Conservation (phyloP, 345 rosid species). For the Litchi chinensis region DNA sequence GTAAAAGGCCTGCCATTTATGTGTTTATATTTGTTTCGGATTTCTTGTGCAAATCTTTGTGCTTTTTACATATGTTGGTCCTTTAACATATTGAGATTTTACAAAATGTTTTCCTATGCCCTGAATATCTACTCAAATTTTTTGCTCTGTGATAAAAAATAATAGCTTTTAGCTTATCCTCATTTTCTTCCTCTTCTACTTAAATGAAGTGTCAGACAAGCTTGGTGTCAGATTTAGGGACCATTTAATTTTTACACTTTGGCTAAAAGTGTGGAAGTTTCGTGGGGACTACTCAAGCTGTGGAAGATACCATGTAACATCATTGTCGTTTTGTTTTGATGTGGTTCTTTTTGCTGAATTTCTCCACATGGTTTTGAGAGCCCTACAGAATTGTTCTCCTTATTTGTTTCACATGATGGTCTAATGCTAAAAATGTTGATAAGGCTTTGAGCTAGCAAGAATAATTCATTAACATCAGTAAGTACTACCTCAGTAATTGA, state of each 20-base stretch:
- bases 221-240: conserved; percentile 33
- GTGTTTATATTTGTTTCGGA: background rate
- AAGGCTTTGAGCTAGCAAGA: background rate
- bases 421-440: background rate
- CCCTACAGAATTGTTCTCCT: no score
- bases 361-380: no score
- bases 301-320: no score
- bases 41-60: background rate
- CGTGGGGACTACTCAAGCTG: conserved; percentile 36
- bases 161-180: conserved; percentile 7
- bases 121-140: background rate
- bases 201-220: conserved; percentile 31
- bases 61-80: background rate
- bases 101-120: background rate
- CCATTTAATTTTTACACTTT: conserved; percentile 29
- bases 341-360: no score
- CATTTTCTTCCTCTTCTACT: conserved; percentile 10
- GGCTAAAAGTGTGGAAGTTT: conserved; percentile 42
- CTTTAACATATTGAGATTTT: background rate
- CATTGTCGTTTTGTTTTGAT: no score
- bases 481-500: background rate
- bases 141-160: background rate
- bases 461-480: background rate
- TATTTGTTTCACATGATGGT: background rate
- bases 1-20: background rate